phyloP scores from a whole-genome alignment of 176 grass and related monocot species.

The Triticum aestivum region DNA sequence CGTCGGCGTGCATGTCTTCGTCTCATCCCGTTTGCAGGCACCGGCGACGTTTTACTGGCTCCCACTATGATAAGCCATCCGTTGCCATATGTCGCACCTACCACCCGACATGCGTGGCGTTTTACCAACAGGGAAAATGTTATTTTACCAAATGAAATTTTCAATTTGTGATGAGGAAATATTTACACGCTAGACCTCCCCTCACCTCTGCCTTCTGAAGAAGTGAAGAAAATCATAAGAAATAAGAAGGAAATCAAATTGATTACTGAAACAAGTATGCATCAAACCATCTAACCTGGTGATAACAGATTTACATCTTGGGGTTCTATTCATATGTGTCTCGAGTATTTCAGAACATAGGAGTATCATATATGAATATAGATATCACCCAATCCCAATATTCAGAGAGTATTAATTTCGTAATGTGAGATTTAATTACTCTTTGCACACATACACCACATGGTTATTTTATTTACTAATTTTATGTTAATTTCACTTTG shows the following conservation, averaged over 20 bases:
- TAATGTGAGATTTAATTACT: not conserved
- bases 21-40: too few species aligned
- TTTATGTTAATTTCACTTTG: not conserved
- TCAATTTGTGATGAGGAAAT: not conserved
- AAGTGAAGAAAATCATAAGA: not conserved
- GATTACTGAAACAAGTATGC: not conserved
- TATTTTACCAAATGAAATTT: not conserved
- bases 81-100: too few species aligned
- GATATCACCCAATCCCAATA: not conserved
- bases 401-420: not conserved
- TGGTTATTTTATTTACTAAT: not conserved
- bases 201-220: not conserved
- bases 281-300: not conserved
- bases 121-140: not conserved
- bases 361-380: not conserved
- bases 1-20: too few species aligned
- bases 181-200: not conserved
- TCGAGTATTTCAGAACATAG: not conserved
- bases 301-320: not conserved
- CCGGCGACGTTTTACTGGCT: too few species aligned
- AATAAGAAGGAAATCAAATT: not conserved
- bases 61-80: too few species aligned
- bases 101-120: not conserved
- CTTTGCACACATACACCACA: not conserved
- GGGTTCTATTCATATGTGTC: not conserved